These are phyloP conservation scores for Hippophae rhamnoides DNA, from an alignment of 306 rosid species.

Conservation along the genomic window DNA sequence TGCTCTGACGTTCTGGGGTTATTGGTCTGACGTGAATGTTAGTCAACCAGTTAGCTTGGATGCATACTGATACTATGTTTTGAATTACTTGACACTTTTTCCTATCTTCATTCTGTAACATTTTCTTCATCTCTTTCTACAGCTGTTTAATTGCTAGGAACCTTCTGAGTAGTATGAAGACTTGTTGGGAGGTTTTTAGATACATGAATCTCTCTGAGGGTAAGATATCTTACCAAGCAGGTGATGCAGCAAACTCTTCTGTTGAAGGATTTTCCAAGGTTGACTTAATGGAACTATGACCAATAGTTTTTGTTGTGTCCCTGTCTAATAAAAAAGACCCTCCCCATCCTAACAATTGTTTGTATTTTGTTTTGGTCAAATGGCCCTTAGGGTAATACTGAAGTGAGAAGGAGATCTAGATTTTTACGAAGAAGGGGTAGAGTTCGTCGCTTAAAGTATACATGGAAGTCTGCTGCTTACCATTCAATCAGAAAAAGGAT, in stretches of 20 bases:
- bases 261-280: constrained; percentile 89
- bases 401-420: constrained; percentile 85
- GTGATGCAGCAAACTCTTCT: constrained; percentile 75
- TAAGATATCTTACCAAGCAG: constrained; percentile 62
- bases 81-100: background rate
- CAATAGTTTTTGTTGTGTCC: constrained; percentile 12
- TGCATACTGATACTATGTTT: background rate
- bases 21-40: background rate
- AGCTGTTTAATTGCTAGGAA: constrained; percentile 96
- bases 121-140: constrained; percentile 25
- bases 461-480: constrained; percentile 97
- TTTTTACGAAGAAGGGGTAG: constrained; percentile 93
- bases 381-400: constrained; percentile 70
- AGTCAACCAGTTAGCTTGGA: background rate
- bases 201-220: constrained; percentile 74
- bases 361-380: constrained; percentile 19
- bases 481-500: constrained; percentile 95
- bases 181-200: constrained; percentile 92
- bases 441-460: constrained; percentile 95
- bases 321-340: constrained; percentile 10
- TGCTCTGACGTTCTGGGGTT: background rate
- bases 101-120: constrained; percentile 13
- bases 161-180: constrained; percentile 75
- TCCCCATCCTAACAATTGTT: constrained; percentile 19
- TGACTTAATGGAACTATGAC: constrained; percentile 26